Evolutionary conservation across 176 grass and related monocot species (phyloP), one percentile per base, ranked within the genome.

Genomic region (Triticum timopheevii): DNA sequence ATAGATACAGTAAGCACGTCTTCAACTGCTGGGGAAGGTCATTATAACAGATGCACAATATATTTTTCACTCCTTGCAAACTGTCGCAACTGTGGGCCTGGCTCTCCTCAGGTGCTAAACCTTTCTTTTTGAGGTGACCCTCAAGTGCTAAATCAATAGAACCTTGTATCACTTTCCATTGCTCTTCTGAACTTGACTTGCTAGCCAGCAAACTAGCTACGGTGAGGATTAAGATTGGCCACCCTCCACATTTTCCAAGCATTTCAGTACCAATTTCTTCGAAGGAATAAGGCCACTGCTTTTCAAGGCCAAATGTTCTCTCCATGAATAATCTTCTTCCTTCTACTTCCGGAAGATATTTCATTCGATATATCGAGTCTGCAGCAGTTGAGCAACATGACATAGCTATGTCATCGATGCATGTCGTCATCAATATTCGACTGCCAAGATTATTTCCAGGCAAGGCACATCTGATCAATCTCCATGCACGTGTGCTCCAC

Each of bases 351-450:
- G 3, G 23, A 45, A 80, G 77, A 35, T 13, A 9, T 42, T 8
- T 5, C 77, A 80, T 66, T 27, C 25, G 24, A 82, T 40, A 82
- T 34, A 82, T 49, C 2, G 12, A 47, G 11, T 64, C 47, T 61
- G 20, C 9, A 5, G 7, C 3, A 80, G 49, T 13, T 64, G 44
- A 47, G 36, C 77, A 80, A 64, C 77, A 80, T 49, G 47, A 38
- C 13, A 15, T 3, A 22, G 77, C 77, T 8, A 80, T 24, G 16
- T 1, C 2, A 7, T 10, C 12, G 4, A 22, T 11, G 36, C 77
- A 25, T 17, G 77, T 80, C 20, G 77, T 80, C 49, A n/a, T 10
- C 58, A 80, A 17, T 64, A 80, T 35, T 80, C 8, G 61, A 80
- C 76, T 61, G 33, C 76, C 76, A 38, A 6, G 6, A 34, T 12